Conservation (phyloP, 441 rosid species). For the Omphalea diandra region DNA sequence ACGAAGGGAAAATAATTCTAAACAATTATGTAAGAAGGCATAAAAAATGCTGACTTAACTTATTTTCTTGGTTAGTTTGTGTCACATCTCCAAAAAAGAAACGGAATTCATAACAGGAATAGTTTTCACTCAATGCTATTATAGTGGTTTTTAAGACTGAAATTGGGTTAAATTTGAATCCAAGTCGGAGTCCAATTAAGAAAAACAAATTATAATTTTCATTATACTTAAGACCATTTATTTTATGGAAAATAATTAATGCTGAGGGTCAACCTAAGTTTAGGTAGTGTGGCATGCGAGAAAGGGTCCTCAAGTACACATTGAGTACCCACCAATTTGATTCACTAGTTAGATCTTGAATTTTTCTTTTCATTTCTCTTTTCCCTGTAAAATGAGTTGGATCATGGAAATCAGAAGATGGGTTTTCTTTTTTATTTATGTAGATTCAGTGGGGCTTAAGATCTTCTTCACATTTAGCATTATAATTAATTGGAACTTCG, state of each 20-base stretch:
- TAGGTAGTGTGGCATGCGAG: background rate
- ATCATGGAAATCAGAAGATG: background rate
- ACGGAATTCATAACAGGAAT: too few species aligned
- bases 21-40: background rate
- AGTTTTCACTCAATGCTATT: too few species aligned
- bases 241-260: too few species aligned
- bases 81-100: too few species aligned
- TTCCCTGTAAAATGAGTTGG: background rate
- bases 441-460: background rate
- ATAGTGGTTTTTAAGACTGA: too few species aligned
- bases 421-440: background rate
- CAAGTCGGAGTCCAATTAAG: too few species aligned
- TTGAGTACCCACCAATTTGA: background rate
- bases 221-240: too few species aligned
- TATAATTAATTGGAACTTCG: background rate
- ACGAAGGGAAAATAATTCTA: background rate
- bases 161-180: too few species aligned
- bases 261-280: background rate
- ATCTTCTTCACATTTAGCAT: background rate
- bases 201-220: too few species aligned
- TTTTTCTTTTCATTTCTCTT: background rate
- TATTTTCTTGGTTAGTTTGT: too few species aligned
- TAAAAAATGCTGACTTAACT: background rate
- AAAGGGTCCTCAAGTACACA: background rate
- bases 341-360: constrained; percentile 6